Evolutionary conservation across 768 basidiomycete genomes (phyloP), one percentile per base, ranked within the genome.

Genomic region (Suillus paluster): DNA sequence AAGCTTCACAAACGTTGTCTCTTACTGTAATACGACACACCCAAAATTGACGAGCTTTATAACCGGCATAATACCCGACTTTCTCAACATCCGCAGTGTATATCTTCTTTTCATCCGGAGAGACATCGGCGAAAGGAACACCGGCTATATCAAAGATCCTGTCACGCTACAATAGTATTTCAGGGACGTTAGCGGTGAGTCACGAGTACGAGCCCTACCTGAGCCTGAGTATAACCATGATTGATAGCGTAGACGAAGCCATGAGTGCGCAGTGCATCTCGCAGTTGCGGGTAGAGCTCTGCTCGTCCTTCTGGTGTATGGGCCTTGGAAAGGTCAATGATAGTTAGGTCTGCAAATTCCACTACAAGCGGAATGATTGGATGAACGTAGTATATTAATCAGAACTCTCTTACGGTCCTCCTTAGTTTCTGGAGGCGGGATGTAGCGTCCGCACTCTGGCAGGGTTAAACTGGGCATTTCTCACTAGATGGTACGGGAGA

Each of bases 31-130:
- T 23, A 9, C 19, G 17, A 63, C 72, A 9, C 36, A 85, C 86
- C 84, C 84, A 87, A 56, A 81, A 83, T 60, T 82, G 77, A 11
- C 80, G 78, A 7, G 76, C 77, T 64, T 87, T 86, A 64, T 86
- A 87, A 0, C 86, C 86, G 57, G 84, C 80, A 62, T 83, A 86
- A 0, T 80, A 81, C 2, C 83, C 83, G 0, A 75, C 74, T 23
- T 78, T 71, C 59, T 79, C 57, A 75, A 70, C 63, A 81, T 78
- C 64, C 0, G 64, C 78, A 8, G 63, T 69, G 61, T 81, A 81
- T 17, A 41, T 59, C 27, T 69, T 58, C 64, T 81, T 82, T 60
- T 82, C 81, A 4, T 72, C 74, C 0, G 71, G 67, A 33, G 56
- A 61, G 11, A 81, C 79, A 36, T 65, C 61, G 9, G 74, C 68